Base-by-base conservation (phyloP, 1,284 basidiomycete genomes). In the Cerrena zonata region DNA sequence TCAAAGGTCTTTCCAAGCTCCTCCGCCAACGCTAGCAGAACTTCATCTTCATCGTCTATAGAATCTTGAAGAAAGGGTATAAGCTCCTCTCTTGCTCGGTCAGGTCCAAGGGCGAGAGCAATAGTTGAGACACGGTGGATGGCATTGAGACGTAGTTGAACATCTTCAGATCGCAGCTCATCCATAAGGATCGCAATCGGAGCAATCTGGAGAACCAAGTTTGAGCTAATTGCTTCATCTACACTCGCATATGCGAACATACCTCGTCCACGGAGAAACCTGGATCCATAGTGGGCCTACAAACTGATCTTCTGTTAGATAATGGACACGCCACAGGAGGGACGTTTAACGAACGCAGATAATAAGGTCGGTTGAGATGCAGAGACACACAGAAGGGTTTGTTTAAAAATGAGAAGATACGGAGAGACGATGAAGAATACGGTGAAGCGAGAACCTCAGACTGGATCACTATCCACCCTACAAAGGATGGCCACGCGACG, bases 111-210 rank as follows among this genome's bases (percentile, higher is more conserved):
- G 37, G 96, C 96, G 55, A 99, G 82, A 2, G 96, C 96, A 71
- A 99, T 99, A 49, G 96, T 99, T 54, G 94, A 94, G 65, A 99
- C 84, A 69, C 95, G 92, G 72, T 96, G 93, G 61, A 99, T 96
- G 54, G 96, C 95, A 65, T 96, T 96, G 62, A 99, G 77, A 48
- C 96, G 89, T 50, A 98, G 75, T 59, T 89, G 77, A 53, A 99
- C 95, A 72, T 99, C 96, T 67, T 97, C 94, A 45, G 91, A 91
- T 66, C 92, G 89, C 52, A 96, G 77, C 74, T 96, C 93, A 74
- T 96, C 93, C 83, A 95, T 93, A 49, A 94, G 80, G 69, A 94
- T 84, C 61, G 86, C 86, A 73, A 89, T 89, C 71, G 86, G 86
- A 18, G 85, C 84, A 72, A 89, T 86, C 87, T 89, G 15, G 4